These are phyloP conservation scores for Claviceps purpurea DNA, from an alignment of 2,329 filamentous ascomycete genomes.

Conservation along the genomic window DNA sequence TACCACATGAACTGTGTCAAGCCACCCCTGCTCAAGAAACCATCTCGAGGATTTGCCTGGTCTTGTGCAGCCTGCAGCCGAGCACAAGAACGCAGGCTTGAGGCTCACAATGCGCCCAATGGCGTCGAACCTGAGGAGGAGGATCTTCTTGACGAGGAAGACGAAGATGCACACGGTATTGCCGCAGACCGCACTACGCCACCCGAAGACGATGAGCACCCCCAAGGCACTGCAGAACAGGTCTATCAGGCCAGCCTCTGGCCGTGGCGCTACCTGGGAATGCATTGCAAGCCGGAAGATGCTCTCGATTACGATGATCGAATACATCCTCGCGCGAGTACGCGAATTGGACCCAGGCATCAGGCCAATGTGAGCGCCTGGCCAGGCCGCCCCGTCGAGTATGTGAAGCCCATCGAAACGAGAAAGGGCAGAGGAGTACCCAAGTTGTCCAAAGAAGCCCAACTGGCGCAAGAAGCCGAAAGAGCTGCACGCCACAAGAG, in stretches of 20 bases:
- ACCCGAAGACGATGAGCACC: slow-evolving; percentile 42
- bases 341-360: slow-evolving; percentile 78
- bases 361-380: slow-evolving; percentile 78
- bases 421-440: slow-evolving; percentile 74
- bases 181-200: slow-evolving; percentile 53
- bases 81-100: slow-evolving; percentile 84
- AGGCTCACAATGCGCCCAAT: slow-evolving; percentile 76
- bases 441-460: slow-evolving; percentile 66
- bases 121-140: slow-evolving; percentile 58
- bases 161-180: slow-evolving; percentile 46
- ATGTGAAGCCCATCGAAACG: slow-evolving; percentile 75
- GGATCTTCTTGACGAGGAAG: slow-evolving; percentile 54
- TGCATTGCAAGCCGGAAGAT: slow-evolving; percentile 91
- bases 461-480: slow-evolving; percentile 73
- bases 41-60: slow-evolving; percentile 94
- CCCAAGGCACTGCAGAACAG: slow-evolving; percentile 64
- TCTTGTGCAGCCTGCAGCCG: slow-evolving; percentile 92
- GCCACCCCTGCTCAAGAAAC: slow-evolving; percentile 85
- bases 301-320: slow-evolving; percentile 93
- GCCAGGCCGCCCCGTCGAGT: slow-evolving; percentile 77
- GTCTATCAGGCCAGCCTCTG: slow-evolving; percentile 87
- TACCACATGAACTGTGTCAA: slow-evolving; percentile 98
- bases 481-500: slow-evolving; percentile 66
- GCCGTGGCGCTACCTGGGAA: slow-evolving; percentile 91
- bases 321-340: slow-evolving; percentile 92